Base-by-base conservation (phyloP, 1,139 yeast genomes). In the Saccharomyces pastorianus region DNA sequence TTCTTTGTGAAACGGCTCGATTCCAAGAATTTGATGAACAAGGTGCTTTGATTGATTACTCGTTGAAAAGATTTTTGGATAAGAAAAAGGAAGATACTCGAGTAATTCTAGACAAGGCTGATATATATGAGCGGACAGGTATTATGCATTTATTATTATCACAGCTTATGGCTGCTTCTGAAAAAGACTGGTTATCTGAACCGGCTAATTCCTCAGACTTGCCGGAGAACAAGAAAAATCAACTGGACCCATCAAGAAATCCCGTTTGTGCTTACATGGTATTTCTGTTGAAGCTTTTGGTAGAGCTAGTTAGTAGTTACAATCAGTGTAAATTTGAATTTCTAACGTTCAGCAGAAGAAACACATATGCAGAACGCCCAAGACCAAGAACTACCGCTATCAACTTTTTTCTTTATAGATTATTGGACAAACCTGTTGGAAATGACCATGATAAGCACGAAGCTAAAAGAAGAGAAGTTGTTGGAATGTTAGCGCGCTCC, bases 291-390 rank as follows among this genome's bases (percentile, higher is more conserved):
- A 88, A 84, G 62, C 72, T 82, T 0, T 70, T 90, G 42, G 77
- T 85, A 0, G 98, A 91, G 62, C 72, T 90, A 14, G 70, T 90
- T 20, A 82, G 85, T 1, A 86, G 96, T 1, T 91, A 90, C 69
- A 85, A 85, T 60, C 83, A 82, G 23, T 82, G 93, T 56, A 91
- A 91, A 66, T 76, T 87, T 53, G 96, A 89, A 63, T 87, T 91
- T 64, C 73, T 91, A 55, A 84, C 91, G 0, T 90, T 80, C 62
- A 83, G 93, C 2, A 85, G 83, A 82, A 82, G 69, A 70, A 73
- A 51, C 64, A 62, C 25, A 67, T 73, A 71, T 58, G 62, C 77
- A 58, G 72, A 68, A 14, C 56, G 67, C 1, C 71, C 73, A 6
- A 82, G 79, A 60, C 93, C 96, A 1, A 76, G 93, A 42, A 77